Percentiles rank a stretch among this genome's conserved stretches.
These are phyloP conservation scores for Choiromyces venosus DNA, from an alignment of 495 filamentous ascomycete species.

Conservation along the genomic window DNA sequence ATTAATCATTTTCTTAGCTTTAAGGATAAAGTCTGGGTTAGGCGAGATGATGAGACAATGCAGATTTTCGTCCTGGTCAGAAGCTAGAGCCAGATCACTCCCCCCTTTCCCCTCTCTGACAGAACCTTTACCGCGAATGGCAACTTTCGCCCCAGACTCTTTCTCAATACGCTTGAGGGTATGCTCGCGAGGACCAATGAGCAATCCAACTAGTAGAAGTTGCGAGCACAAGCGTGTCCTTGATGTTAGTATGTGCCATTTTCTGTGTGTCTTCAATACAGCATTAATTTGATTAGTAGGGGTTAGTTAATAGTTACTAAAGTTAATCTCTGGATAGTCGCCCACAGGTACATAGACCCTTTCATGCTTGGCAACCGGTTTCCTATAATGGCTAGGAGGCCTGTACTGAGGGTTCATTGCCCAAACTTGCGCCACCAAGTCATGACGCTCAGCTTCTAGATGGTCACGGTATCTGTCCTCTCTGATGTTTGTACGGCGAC, in stretches of 20 bases:
- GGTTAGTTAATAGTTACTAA: slow-evolving; percentile 87
- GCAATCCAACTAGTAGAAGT: slow-evolving; percentile 73
- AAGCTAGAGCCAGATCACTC: slow-evolving; percentile 73
- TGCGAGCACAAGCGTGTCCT: slow-evolving; percentile 15
- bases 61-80: slow-evolving; percentile 79
- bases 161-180: slow-evolving; percentile 80
- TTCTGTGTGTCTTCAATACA: neutral
- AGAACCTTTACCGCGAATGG: slow-evolving; percentile 77
- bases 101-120: slow-evolving; percentile 79
- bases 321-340: slow-evolving; percentile 99
- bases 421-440: slow-evolving; percentile 42
- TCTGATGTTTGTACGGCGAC: slow-evolving; percentile 43
- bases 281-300: slow-evolving; percentile 48
- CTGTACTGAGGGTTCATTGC: slow-evolving; percentile 43
- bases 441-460: slow-evolving; percentile 44
- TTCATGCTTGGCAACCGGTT: slow-evolving; percentile 42
- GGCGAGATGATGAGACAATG: slow-evolving; percentile 81
- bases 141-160: slow-evolving; percentile 72
- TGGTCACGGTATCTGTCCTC: slow-evolving; percentile 43
- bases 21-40: slow-evolving; percentile 75
- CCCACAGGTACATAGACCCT: slow-evolving; percentile 54
- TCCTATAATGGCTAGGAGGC: slow-evolving; percentile 43
- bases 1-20: slow-evolving; percentile 71
- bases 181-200: slow-evolving; percentile 80
- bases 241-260: neutral